These are phyloP conservation scores for Acanthamoeba sp. DNA, from an alignment of 208 protist species.

Conservation along the genomic window DNA sequence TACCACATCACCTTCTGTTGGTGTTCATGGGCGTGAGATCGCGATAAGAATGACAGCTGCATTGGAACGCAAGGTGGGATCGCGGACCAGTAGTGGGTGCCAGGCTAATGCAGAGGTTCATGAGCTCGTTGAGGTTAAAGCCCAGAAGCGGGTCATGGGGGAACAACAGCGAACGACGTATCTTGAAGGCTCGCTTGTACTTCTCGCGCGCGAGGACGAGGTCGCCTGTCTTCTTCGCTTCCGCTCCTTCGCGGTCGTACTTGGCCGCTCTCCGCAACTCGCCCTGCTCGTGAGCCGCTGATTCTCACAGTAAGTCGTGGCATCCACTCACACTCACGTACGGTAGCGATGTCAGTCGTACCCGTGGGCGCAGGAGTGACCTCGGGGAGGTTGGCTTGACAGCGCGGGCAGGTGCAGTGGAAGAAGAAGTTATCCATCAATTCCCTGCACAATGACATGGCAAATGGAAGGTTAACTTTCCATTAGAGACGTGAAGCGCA, in stretches of 20 bases:
- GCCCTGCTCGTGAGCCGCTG: background rate
- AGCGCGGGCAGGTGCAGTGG: constrained; percentile 50
- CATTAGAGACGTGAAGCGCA: background rate
- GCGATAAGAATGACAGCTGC: too few relatives aligned
- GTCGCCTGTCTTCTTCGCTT: background rate
- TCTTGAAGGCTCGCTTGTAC: background rate
- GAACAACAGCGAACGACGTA: background rate
- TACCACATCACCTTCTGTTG: background rate
- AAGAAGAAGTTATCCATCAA: constrained; percentile 71
- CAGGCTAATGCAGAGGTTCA: constrained; percentile 21
- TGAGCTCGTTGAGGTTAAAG: constrained; percentile 1
- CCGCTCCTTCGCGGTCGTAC: background rate
- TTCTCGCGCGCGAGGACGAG: background rate
- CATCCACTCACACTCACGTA: too few relatives aligned
- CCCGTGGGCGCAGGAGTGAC: background rate
- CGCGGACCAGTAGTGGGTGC: background rate
- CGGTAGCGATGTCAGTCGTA: background rate
- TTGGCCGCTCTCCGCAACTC: background rate
- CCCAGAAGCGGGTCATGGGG: background rate
- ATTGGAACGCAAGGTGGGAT: too few relatives aligned
- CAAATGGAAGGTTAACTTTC: background rate
- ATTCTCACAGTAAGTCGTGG: background rate
- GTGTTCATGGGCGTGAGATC: background rate
- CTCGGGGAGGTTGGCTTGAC: constrained; percentile 17
- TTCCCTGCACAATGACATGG: background rate